A percentile compares a stretch with the other conserved stretches of the same genome.
These are phyloP conservation scores for Panicum miliaceum DNA, from an alignment of 176 grass and related monocot genomes.

Conservation along the genomic window DNA sequence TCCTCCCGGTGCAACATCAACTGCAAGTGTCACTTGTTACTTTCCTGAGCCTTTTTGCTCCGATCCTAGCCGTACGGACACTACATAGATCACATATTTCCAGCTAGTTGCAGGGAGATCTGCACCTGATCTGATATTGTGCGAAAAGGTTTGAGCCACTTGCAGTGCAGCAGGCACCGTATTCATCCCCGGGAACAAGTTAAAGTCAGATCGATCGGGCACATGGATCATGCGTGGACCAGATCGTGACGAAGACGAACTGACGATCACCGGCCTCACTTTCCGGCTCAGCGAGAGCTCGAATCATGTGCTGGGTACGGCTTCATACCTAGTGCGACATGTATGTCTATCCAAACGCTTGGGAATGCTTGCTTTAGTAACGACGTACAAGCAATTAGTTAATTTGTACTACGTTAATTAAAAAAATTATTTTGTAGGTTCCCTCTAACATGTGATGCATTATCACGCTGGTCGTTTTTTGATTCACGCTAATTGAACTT, in stretches of 20 bases:
- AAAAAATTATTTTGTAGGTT: background rate
- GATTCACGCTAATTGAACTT: background rate
- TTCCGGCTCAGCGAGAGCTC: background rate
- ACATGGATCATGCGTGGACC: background rate
- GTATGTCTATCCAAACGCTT: background rate
- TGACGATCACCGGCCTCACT: background rate
- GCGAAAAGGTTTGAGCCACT: background rate
- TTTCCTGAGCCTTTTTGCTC: too few species aligned
- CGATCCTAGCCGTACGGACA: background rate
- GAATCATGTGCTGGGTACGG: background rate
- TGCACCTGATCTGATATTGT: background rate
- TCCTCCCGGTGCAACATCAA: background rate
- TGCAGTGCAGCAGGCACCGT: background rate
- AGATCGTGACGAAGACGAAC: slow-evolving; percentile 8
- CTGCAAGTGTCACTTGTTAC: background rate
- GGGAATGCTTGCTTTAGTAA: background rate
- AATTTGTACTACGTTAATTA: background rate
- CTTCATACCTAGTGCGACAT: background rate
- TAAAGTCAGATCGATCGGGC: background rate
- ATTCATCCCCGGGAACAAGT: slow-evolving; percentile 4
- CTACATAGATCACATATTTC: background rate
- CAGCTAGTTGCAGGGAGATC: background rate
- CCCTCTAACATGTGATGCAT: background rate
- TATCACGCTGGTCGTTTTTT: background rate
- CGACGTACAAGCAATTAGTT: background rate